These are phyloP conservation scores for Nigrospora osmanthi DNA, from an alignment of 2,329 filamentous ascomycete genomes.

Conservation along the genomic window DNA sequence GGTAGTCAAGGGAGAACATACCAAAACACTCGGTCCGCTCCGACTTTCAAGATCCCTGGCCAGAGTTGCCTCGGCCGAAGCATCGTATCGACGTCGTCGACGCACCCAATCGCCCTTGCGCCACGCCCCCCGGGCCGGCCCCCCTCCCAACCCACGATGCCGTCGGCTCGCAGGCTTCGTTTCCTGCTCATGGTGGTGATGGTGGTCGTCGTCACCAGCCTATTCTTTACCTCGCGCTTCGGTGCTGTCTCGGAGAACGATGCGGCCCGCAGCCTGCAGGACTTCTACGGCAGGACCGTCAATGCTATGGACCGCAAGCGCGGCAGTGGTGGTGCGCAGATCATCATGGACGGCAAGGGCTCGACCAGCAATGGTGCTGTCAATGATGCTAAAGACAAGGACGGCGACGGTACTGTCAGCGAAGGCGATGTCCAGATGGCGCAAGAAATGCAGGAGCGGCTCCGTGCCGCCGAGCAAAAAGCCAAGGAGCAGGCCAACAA, in stretches of 20 bases:
- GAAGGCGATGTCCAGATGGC: slow-evolving; percentile 47
- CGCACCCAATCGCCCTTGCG: too few relatives aligned
- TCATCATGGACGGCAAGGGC: slow-evolving; percentile 30
- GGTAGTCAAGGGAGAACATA: too few relatives aligned
- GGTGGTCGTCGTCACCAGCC: slow-evolving; percentile 55
- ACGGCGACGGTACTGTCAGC: slow-evolving; percentile 47
- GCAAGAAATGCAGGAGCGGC: slow-evolving; percentile 49
- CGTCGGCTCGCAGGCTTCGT: slow-evolving; percentile 62
- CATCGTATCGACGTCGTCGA: too few relatives aligned
- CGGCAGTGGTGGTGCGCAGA: slow-evolving; percentile 19
- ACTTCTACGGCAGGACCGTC: slow-evolving; percentile 55
- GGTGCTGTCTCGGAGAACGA: slow-evolving; percentile 41
- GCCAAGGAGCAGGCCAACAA: slow-evolving; percentile 62
- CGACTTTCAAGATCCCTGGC: too few relatives aligned
- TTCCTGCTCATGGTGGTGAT: slow-evolving; percentile 58
- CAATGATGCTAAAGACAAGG: slow-evolving; percentile 36
- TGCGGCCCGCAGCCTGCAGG: slow-evolving; percentile 29
- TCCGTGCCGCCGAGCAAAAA: slow-evolving; percentile 61
- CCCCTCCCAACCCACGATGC: slow-evolving; percentile 38
- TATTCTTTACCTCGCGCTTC: slow-evolving; percentile 65
- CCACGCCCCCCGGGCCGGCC: too few relatives aligned
- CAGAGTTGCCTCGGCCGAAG: too few relatives aligned
- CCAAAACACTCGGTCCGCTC: too few relatives aligned
- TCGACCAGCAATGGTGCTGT: slow-evolving; percentile 16
- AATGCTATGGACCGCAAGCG: slow-evolving; percentile 36